Conservation (phyloP, 371 early-diverging fungal genomes). For the Mortierella sp. region DNA sequence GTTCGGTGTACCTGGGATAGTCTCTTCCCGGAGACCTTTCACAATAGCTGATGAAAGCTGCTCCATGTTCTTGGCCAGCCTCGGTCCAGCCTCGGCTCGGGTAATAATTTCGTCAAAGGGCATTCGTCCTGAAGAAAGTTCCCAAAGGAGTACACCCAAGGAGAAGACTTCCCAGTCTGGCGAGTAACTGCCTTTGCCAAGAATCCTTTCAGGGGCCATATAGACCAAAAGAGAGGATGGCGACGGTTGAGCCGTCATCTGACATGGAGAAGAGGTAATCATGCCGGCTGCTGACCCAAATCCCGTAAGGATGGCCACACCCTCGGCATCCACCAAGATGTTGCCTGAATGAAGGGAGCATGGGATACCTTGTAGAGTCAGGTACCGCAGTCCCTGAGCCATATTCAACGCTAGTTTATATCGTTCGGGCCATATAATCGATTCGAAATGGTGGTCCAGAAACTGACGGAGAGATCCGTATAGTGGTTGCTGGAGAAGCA, state of each 20-base stretch:
- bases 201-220: conserved; percentile 42
- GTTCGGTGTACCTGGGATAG: conserved; percentile 43
- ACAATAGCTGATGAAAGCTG: conserved; percentile 46
- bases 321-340: conserved; percentile 42
- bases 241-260: conserved; percentile 43
- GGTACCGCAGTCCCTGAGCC: conserved; percentile 37
- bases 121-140: conserved; percentile 42
- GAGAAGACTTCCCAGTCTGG: conserved; percentile 43
- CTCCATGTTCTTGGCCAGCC: conserved; percentile 51
- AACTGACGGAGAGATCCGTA: conserved; percentile 43
- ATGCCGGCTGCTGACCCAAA: conserved; percentile 30
- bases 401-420: conserved; percentile 46
- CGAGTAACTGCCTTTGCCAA: conserved; percentile 6
- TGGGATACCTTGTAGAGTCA: conserved; percentile 24
- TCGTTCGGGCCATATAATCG: conserved; percentile 47
- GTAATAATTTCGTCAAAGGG: conserved; percentile 51
- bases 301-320: conserved; percentile 42
- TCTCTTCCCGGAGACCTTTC: conserved; percentile 48
- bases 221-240: conserved; percentile 30
- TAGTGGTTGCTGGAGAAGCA: conserved; percentile 42
- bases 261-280: conserved; percentile 43
- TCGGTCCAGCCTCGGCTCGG: conserved; percentile 45
- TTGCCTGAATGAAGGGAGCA: conserved; percentile 40
- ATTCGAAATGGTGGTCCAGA: conserved; percentile 30
- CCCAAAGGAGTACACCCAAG: conserved; percentile 47